These are phyloP conservation scores for Lavandula angustifolia DNA, from an alignment of 257 asterid genomes.

Conservation along the genomic window DNA sequence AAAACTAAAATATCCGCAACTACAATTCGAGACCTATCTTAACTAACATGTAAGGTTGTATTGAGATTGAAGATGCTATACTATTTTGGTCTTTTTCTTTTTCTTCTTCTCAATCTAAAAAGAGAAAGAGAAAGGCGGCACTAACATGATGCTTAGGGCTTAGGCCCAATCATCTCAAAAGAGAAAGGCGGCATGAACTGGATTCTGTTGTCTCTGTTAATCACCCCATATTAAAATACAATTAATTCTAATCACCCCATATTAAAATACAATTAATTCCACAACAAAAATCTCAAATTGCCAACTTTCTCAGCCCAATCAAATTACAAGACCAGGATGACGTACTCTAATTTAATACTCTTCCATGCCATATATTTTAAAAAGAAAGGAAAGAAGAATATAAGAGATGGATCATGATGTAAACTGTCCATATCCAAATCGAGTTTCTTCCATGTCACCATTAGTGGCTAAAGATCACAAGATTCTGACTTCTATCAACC, in stretches of 20 bases:
- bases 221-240: conserved; percentile 12
- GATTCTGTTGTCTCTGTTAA: conserved; percentile 45
- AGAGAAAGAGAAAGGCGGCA: conserved; percentile 42
- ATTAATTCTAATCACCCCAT: conserved; percentile 5
- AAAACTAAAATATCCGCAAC: too few relatives aligned
- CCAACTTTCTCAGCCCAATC: conserved; percentile 37
- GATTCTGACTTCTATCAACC: too few relatives aligned
- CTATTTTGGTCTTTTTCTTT: too few relatives aligned
- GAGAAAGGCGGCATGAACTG: conserved; percentile 47
- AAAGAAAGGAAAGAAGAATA: background rate
- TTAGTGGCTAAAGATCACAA: background rate
- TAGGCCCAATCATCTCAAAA: too few relatives aligned
- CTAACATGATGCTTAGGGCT: conserved; percentile 44
- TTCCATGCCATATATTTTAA: background rate
- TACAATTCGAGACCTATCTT: too few relatives aligned
- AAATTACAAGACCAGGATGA: conserved; percentile 25
- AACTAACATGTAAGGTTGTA: too few relatives aligned
- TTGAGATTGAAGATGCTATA: too few relatives aligned
- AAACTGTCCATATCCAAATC: conserved; percentile 27
- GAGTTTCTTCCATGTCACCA: conserved; percentile 17
- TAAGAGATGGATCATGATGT: conserved; percentile 49
- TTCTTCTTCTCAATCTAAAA: too few relatives aligned
- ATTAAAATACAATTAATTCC: conserved; percentile 8
- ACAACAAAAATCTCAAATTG: conserved; percentile 21
- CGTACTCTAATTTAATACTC: conserved; percentile 28